Evolutionary conservation across 495 filamentous ascomycete genomes (phyloP), one percentile per base, ranked within the genome.

Genomic region (Xylaria palmicola): DNA sequence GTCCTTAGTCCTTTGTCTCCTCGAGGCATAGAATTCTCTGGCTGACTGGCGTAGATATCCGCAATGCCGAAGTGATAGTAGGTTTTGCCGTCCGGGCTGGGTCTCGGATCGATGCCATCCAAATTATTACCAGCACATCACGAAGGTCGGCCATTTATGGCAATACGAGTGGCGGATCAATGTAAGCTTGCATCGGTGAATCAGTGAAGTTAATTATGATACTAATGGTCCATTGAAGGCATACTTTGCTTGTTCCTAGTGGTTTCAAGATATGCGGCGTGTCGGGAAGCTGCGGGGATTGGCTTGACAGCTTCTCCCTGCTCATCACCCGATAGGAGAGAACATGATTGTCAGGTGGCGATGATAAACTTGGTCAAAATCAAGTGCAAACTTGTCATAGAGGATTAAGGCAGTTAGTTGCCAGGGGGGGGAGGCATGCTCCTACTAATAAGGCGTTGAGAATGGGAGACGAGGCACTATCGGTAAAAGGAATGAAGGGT

Each of bases 201-300:
- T 8, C 15, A 17, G 9, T 45, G 53, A 54, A 17, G 56, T 15
- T 39, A 29, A 15, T 27, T 27, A 13, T 13, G 59, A 9, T 65
- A 52, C 58, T 70, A 64, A 72, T 50, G 13, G n/a, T 54, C 41
- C 26, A 47, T 47, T 62, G 47, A 68, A 98, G 93, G 47, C 89
- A 92, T 71, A 94, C 89, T 7, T 80, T 98, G 39, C 90, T 97
- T 48, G 92, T 93, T 27, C 94, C 94, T 24, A 83, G 90, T 62
- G 93, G 93, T 43, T 97, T 92, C 73, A 90, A 84, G 68, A 87
- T 98, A 71, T 91, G 88, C 64, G 94, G 94, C 40, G 77, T 97
- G 62, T 88, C 90, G 12, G 94, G 94, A 40, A 90, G 90, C 60
- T 91, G 85, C 65, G 91, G 80, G 13, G 68, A 83, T 59, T 97